Evolutionary conservation across 331 rosid genomes (phyloP), one percentile per base, ranked within the genome.

Genomic region (Pyrus hybrid): DNA sequence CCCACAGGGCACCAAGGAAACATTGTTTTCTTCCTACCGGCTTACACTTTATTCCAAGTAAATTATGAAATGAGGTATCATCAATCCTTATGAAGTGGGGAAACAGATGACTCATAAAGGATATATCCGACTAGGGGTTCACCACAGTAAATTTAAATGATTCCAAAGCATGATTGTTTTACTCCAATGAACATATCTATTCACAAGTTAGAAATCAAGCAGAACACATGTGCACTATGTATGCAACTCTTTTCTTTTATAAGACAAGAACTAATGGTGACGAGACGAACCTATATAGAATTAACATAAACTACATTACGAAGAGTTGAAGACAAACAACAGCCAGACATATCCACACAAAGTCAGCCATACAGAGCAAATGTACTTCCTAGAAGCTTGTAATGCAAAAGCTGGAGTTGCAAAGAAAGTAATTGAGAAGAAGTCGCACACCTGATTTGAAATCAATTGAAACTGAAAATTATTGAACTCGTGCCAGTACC

Each of bases 401-500:
- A 22, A 63, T 65, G 63, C 70, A 68, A 67, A 74, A 30, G 54
- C 41, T 69, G 41, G 47, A 57, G 75, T 11, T n/a, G n/a, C 8
- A 61, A 29, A 74, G 56, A 35, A 62, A 22, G 53, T 30, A 21
- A 60, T 6, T 23, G 54, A 25, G 62, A 56, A 61, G 33, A 22
- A 35, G 17, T n/a, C 5, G 68, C 86, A 56, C 77, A 94, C 99
- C 99, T 94, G 99, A 84, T 88, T 90, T 23, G 90, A 90, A 76
- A 86, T 90, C 75, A 94, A 89, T 77, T 94, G 99, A 86, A 90
- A 94, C 81, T 94, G 99, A 82, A 92, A 94, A 84, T 89, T 92
- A 74, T 94, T 94, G 84, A 87, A 94, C 75, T 90, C 97, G 7
- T 92, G 99, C 99, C 99, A 94, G 75, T 94, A 94, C 91, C 99